phyloP scores from a whole-genome alignment of 805 yeast genomes.

The Metschnikowia gruessii region DNA sequence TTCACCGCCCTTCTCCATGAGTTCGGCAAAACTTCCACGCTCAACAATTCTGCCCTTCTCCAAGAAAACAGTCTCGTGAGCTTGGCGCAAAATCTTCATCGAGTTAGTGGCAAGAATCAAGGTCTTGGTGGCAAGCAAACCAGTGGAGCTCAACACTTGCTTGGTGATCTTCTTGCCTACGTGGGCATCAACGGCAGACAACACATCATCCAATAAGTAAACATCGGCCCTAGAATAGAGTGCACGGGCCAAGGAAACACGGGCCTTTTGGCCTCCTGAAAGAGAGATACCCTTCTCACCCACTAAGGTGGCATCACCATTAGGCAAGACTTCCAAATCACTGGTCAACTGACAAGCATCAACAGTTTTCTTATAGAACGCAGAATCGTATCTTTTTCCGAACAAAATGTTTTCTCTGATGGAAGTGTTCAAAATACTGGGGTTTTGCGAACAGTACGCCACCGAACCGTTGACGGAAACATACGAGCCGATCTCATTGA shows the following conservation, averaged over 20 bases:
- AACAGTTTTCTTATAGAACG: slow-evolving; percentile 41
- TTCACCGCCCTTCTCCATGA: slow-evolving; percentile 38
- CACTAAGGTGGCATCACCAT: slow-evolving; percentile 52
- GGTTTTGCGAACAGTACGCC: slow-evolving; percentile 61
- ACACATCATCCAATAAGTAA: slow-evolving; percentile 59
- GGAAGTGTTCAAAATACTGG: slow-evolving; percentile 53
- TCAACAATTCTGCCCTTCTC: slow-evolving; percentile 56
- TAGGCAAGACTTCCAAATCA: slow-evolving; percentile 48
- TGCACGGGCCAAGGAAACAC: slow-evolving; percentile 66
- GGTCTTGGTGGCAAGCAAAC: slow-evolving; percentile 51
- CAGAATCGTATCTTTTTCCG: slow-evolving; percentile 45
- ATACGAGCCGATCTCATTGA: slow-evolving; percentile 8
- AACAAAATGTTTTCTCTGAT: slow-evolving; percentile 51
- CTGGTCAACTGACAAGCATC: slow-evolving; percentile 49
- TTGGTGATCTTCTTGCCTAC: slow-evolving; percentile 57
- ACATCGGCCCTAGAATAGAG: slow-evolving; percentile 61
- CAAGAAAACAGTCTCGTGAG: slow-evolving; percentile 60
- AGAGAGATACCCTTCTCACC: slow-evolving; percentile 62
- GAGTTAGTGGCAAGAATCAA: slow-evolving; percentile 59
- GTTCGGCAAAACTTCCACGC: slow-evolving; percentile 48
- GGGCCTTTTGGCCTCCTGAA: slow-evolving; percentile 63
- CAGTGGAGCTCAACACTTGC: slow-evolving; percentile 45
- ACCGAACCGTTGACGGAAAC: slow-evolving; percentile 38
- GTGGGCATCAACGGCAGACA: slow-evolving; percentile 72
- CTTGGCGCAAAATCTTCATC: slow-evolving; percentile 51